Evolutionary conservation across 352 stramenopile genomes (phyloP).

Genomic region (Globisporangium heterothallicum): DNA sequence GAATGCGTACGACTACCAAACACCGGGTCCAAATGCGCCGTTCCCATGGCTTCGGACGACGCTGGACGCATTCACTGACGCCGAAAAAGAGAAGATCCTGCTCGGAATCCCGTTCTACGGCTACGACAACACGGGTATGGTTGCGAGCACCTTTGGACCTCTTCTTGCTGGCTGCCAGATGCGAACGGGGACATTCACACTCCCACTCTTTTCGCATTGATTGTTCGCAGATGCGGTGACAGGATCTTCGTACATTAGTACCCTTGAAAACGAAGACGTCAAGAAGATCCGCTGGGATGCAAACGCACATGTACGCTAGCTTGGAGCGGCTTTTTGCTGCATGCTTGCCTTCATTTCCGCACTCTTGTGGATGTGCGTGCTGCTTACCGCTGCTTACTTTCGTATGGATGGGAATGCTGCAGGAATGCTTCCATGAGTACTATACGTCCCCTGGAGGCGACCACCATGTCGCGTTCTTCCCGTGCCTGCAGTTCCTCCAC

Average conservation of each 20-base stretch:
- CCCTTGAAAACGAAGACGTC: constrained; percentile 30
- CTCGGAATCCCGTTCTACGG: constrained; percentile 78
- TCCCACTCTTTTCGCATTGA: no score
- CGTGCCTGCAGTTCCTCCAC: constrained; percentile 76
- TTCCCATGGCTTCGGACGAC: constrained; percentile 61
- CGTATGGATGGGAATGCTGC: no score
- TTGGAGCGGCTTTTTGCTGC: not conserved
- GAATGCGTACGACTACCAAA: constrained; percentile 75
- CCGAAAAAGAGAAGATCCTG: constrained; percentile 53
- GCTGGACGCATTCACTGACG: constrained; percentile 34
- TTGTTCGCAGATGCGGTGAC: constrained; percentile 33
- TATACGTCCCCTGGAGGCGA: constrained; percentile 16
- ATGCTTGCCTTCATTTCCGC: not conserved
- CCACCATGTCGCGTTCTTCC: constrained; percentile 59
- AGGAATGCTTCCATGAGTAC: constrained; percentile 73
- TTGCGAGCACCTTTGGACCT: not conserved
- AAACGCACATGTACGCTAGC: constrained; percentile 28
- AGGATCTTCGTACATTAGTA: constrained; percentile 32
- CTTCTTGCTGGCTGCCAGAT: not conserved
- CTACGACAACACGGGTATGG: constrained; percentile 58
- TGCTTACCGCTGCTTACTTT: no score
- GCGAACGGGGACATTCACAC: no score
- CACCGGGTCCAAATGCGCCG: constrained; percentile 61
- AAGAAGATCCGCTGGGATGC: constrained; percentile 48
- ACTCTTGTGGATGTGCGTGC: not conserved